Percentiles rank a stretch among this genome's conserved stretches.
Evolutionary conservation across 208 protist species (phyloP).

Genomic region (Acanthamoeba quina): DNA sequence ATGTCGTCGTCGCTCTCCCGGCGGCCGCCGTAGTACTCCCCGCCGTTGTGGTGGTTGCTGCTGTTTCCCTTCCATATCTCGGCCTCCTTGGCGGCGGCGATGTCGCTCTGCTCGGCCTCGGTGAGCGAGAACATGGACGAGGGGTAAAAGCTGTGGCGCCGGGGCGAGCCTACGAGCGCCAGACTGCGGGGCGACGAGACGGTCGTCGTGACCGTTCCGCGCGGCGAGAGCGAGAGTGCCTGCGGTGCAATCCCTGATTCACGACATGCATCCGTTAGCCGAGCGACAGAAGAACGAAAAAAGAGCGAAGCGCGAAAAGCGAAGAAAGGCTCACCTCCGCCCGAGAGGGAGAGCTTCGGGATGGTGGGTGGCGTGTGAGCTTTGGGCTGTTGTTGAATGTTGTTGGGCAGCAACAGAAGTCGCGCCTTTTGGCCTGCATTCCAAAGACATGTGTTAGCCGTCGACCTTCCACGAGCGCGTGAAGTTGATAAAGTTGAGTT

Average conservation of each 20-base stretch:
- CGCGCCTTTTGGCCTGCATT: not conserved
- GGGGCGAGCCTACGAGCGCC: not conserved
- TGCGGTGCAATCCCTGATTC: not conserved
- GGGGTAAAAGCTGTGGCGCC: slow-evolving; percentile 26
- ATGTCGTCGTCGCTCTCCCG: not conserved
- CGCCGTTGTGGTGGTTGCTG: not conserved
- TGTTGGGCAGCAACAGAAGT: slow-evolving; percentile 13
- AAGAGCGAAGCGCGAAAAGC: not conserved
- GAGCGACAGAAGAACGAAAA: not conserved
- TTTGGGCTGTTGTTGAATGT: not conserved
- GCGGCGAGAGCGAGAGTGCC: not conserved
- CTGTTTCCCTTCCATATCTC: not conserved
- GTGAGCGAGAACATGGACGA: not conserved
- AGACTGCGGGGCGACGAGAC: not conserved
- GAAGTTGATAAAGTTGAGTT: too few relatives aligned
- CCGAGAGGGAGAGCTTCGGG: not conserved
- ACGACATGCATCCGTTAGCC: too few relatives aligned
- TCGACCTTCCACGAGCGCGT: too few relatives aligned
- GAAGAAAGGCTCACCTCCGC: not conserved
- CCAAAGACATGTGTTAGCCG: not conserved
- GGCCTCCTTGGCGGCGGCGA: not conserved
- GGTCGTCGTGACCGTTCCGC: not conserved
- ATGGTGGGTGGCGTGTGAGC: not conserved
- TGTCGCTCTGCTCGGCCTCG: slow-evolving; percentile 9
- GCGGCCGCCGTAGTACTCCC: too few relatives aligned